Evolutionary conservation across 108 stramenopile genomes (phyloP), one percentile per base, ranked within the genome.

Genomic region (Nitzschia palea): DNA sequence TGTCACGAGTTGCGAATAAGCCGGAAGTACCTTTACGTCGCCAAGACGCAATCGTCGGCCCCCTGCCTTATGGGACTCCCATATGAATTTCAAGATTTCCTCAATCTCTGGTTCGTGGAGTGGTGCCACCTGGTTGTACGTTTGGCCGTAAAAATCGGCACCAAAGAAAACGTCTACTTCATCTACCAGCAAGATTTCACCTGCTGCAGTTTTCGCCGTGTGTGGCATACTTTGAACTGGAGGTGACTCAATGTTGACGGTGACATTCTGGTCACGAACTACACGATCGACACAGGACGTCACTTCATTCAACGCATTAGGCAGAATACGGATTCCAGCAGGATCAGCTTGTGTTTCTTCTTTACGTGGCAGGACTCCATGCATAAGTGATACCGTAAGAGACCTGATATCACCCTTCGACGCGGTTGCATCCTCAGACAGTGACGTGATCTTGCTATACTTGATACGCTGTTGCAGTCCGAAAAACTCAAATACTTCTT

Each of bases 91-190:
- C 18, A 84, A 70, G 51, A 84, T 71, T 18, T 48, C 54, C 32
- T 44, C 44, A 50, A 86, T 55, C 45, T 82, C 81, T 0, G 85
- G 81, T 55, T 80, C 81, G 17, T 55, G 55, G 20, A 80, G 56
- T 53, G 78, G 55, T 20, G 77, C 73, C 31, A 80, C 81, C 51
- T 86, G 79, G 60, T 86, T 86, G 77, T 86, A 86, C 0, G 85
- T 86, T 45, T 74, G 71, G 28, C 85, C 85, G 61, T 86, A 86
- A 55, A 86, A 86, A 35, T 86, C 85, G 2, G 81, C 40, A 6
- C 85, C 79, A 60, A 86, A 86, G 47, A 86, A 82, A 17, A 86
- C 85, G 68, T 86, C 85, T 35, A 86, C 85, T 71, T 86, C 84
- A 65, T 85, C 84, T 31, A 80, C 75, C 9, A 80, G 58, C 44